Percentiles rank a stretch among this genome's conserved stretches.
Evolutionary conservation across 2,329 filamentous ascomycete genomes (phyloP).

Genomic region (Pleomassaria siparia): DNA sequence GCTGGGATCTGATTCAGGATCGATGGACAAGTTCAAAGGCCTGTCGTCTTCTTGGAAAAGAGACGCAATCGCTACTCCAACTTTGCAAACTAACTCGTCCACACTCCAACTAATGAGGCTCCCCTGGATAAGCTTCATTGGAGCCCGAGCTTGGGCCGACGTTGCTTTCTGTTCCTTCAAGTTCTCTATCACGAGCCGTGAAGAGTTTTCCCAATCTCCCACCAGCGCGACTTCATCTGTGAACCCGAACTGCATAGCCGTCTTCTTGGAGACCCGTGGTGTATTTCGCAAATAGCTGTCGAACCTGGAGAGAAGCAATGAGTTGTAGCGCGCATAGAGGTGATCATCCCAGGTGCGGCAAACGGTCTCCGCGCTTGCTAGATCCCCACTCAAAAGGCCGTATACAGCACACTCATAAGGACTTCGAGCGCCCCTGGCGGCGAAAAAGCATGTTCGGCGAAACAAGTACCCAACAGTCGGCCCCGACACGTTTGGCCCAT

Average conservation of each 20-base stretch:
- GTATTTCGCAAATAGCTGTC: conserved; percentile 67
- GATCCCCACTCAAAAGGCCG: conserved; percentile 83
- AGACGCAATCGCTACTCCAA: conserved; percentile 48
- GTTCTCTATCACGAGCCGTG: conserved; percentile 58
- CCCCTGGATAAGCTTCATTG: conserved; percentile 75
- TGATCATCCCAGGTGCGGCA: conserved; percentile 83
- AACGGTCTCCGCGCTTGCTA: conserved; percentile 73
- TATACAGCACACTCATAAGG: conserved; percentile 89
- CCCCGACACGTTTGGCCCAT: conserved; percentile 40
- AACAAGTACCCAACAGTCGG: conserved; percentile 58
- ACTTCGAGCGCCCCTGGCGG: conserved; percentile 68
- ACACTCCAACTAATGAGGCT: conserved; percentile 67
- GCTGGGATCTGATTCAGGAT: conserved; percentile 26
- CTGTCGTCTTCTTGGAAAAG: conserved; percentile 33
- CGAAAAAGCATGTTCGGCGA: conserved; percentile 75
- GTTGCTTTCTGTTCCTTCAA: conserved; percentile 61
- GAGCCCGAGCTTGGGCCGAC: conserved; percentile 60
- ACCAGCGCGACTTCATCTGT: conserved; percentile 68
- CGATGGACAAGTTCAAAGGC: conserved; percentile 31
- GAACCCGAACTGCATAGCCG: conserved; percentile 61
- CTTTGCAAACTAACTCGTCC: conserved; percentile 46
- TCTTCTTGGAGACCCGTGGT: conserved; percentile 52
- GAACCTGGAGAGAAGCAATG: conserved; percentile 78
- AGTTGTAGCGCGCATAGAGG: conserved; percentile 85
- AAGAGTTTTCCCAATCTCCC: conserved; percentile 56